Conservation (phyloP, 495 filamentous ascomycete genomes). For the Aspergillus taichungensis region DNA sequence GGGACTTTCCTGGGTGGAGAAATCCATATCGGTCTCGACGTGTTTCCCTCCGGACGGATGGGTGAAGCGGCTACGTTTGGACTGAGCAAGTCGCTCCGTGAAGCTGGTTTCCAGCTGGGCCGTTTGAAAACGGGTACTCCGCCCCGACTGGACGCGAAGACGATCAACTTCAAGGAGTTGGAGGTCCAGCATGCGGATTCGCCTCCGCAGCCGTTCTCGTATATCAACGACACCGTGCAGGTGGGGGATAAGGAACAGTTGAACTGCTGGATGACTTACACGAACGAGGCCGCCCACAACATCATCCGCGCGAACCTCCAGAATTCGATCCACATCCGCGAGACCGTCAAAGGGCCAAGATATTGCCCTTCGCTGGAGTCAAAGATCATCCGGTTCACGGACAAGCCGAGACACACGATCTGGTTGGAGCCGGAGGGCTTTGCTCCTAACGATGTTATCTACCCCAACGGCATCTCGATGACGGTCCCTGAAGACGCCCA, state of each 20-base stretch:
- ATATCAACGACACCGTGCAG: conserved; percentile 66
- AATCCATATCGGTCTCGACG: conserved; percentile 87
- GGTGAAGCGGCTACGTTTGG: conserved; percentile 92
- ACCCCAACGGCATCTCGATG: conserved; percentile 96
- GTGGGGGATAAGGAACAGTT: conserved; percentile 67
- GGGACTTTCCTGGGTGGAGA: conserved; percentile 94
- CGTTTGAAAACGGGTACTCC: conserved; percentile 94
- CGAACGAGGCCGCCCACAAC: conserved; percentile 74
- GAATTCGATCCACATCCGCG: conserved; percentile 90
- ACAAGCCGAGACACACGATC: conserved; percentile 73
- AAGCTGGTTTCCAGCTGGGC: conserved; percentile 86
- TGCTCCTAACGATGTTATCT: conserved; percentile 73
- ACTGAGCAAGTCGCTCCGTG: conserved; percentile 79
- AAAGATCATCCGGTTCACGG: conserved; percentile 80
- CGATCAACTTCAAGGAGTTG: conserved; percentile 69
- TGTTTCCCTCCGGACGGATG: conserved; percentile 80
- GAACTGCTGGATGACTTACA: conserved; percentile 73
- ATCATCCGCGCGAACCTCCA: conserved; percentile 79
- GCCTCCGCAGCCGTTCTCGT: conserved; percentile 85
- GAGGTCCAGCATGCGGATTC: conserved; percentile 73
- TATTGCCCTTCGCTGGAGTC: conserved; percentile 96
- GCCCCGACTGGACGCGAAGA: conserved; percentile 71
- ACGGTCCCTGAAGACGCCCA: conserved; percentile 84
- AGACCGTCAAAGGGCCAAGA: conserved; percentile 86
- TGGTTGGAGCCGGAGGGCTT: conserved; percentile 98